Evolutionary conservation across 257 asterid genomes (phyloP), one percentile per base, ranked within the genome.

Genomic region (Salvia splendens): DNA sequence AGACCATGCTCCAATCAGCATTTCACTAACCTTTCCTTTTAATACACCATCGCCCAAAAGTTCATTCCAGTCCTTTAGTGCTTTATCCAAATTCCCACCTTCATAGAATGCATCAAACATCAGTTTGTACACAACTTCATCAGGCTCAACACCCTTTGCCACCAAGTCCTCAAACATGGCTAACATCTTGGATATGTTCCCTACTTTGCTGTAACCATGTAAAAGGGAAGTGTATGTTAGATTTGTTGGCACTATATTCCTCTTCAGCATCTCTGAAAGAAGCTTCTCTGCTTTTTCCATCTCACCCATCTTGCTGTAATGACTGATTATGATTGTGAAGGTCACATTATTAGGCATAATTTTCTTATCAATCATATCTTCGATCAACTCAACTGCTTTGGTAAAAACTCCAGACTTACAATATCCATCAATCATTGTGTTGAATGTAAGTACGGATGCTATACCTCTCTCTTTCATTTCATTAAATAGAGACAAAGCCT

Each of bases 301-400:
- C 73, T 78, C 52, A 38, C 93, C 92, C 42, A 41, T 73, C 72
- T 82, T 89, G 82, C 95, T 77, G 55, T 78, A 77, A 69, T 77
- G 85, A 77, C 79, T 84, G 77, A 91, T 87, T 67, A 91, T 50
- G 61, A 83, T 86, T 12, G 93, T 89, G 78, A 83, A 89, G 43
- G 97, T 91, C 62, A 84, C 78, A 64, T 86, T 85, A 79, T 86
- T 83, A 40, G 97, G 95, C 78, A 65, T 73, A 72, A 86, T 86
- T 65, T 79, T 66, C 72, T 69, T 85, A 49, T 76, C 86, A 50
- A 74, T 63, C 97, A 89, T 89, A 45, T 79, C 76, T 77, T 82
- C 64, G 68, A 91, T 62, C 83, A 91, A 70, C 72, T 78, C 84
- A 69, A 79, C 71, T 7, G 96, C 96, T 76, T 82, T 83, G 52